phyloP scores from a whole-genome alignment of 2,329 filamentous ascomycete species.

The Fusarium pseudograminearum region DNA sequence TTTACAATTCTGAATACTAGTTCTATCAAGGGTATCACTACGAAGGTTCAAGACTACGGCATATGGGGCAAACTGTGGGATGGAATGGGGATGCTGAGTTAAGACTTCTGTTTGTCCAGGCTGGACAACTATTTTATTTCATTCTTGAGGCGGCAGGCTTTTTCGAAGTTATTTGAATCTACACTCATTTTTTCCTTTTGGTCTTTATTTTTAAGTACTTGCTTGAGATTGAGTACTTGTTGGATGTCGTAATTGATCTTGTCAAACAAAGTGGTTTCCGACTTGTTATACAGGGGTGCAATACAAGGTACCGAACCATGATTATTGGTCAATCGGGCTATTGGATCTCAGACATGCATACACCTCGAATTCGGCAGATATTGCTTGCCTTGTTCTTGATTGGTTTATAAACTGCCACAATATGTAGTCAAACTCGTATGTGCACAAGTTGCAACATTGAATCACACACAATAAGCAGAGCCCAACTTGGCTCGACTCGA shows the following conservation, averaged over 20 bases:
- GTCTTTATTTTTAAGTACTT: not conserved
- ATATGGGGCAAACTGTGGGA: not conserved
- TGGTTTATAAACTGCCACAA: slow-evolving; percentile 16
- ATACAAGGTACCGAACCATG: not conserved
- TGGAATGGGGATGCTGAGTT: not conserved
- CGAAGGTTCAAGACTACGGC: not conserved
- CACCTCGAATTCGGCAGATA: not conserved
- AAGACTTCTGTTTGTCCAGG: not conserved
- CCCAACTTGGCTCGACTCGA: slow-evolving; percentile 1
- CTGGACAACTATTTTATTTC: not conserved
- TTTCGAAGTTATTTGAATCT: not conserved
- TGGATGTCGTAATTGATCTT: not conserved
- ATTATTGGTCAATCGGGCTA: not conserved
- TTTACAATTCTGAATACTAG: too few species aligned
- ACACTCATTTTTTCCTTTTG: not conserved
- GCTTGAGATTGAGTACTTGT: not conserved
- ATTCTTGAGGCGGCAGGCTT: not conserved
- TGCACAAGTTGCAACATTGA: slow-evolving; percentile 9
- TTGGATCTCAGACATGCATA: not conserved
- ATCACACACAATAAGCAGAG: slow-evolving; percentile 11
- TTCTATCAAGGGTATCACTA: not conserved
- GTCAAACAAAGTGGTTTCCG: not conserved
- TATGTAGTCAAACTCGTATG: not conserved
- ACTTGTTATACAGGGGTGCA: not conserved
- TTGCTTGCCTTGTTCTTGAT: slow-evolving; percentile 22